Evolutionary conservation across 2,329 filamentous ascomycete species (phyloP), one percentile per base, ranked within the genome.

Genomic region (Elsinoe necatrix): DNA sequence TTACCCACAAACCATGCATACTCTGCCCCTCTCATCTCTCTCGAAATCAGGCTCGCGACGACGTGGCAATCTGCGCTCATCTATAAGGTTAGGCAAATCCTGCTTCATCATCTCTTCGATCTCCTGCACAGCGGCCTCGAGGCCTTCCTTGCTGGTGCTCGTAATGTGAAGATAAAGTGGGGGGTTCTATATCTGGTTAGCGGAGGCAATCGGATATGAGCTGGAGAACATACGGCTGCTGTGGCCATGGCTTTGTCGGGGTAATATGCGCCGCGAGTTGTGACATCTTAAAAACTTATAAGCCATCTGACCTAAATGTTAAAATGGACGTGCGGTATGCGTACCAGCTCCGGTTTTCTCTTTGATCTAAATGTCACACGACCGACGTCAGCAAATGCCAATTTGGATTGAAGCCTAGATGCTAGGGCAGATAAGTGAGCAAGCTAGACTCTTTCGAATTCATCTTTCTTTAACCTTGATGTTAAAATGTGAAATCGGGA

Each of bases 341-440:
- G 85, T 98, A 98, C 93, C 93, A 81, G 93, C 92, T 81, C 93
- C 93, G 85, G 92, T 97, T 69, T 96, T 89, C 79, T 96, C 92
- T 86, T 95, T 95, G 69, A 98, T 98, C 93, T 98, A 91, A 68
- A 87, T 87, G 75, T 83, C 84, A 93, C 82, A 84, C 80, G 85
- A 75, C 75, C 76, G 80, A 85, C 83, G 91, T 96, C 84, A 97
- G 91, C 89, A 93, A 83, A 84, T 89, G 87, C 82, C 85, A 88
- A 83, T 83, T 83, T 85, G 82, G 80, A 77, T 72, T 72, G 58
- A 65, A 64, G 62, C 57, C 61, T 60, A 50, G 66, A 66, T 68
- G 66, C 66, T 66, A 68, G 66, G 65, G 61, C 63, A 61, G 67
- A 68, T 67, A 69, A 68, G 75, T 77, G 73, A 78, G 75, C 48